Evolutionary conservation across 2,329 filamentous ascomycete genomes (phyloP), one percentile per base, ranked within the genome.

Genomic region (Phoma sp.): DNA sequence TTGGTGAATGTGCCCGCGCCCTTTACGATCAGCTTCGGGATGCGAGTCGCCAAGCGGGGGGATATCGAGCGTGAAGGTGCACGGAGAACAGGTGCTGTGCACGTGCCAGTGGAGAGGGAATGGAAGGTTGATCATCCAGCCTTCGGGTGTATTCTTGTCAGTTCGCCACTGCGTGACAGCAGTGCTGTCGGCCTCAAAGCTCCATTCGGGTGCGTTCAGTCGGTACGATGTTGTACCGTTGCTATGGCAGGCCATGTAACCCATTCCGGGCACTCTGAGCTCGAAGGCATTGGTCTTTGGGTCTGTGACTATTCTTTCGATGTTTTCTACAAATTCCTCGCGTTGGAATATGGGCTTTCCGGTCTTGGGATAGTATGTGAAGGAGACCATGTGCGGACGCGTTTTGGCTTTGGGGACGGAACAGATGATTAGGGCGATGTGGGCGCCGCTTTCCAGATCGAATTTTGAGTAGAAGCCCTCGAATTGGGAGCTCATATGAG

Each of bases 391-490:
- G 60, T 81, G 73, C 18, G 75, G 72, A 3, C 69, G 67, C 29
- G 71, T 65, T 9, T 51, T 48, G 4, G 78, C 79, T n/a, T 69
- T 65, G n/a, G 73, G 75, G 13, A 82, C 76, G 36, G 73, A 75
- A 65, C 77, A 81, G 24, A 81, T 74, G 39, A 82, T 77, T 8
- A 82, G 57, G 13, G 77, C 75, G 7, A 82, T 69, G 51, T 79
- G 76, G 4, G 74, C 72, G 54, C 79, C 78, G 3, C 76, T 79
- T 13, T 75, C 73, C 6, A 82, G 73, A 47, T 74, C 69, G 63
- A 82, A 81, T 58, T 81, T 80, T 55, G 77, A 79, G 67, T 82
- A 82, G 66, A 75, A 81, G 32, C 80, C 80, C 66, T 82, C 80
- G 60, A 82, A 82, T 29, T 68, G 69, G 25, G 78, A 64, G 30